Conservation (phyloP, 805 yeast species). For the Hagleromyces aurorensis region DNA sequence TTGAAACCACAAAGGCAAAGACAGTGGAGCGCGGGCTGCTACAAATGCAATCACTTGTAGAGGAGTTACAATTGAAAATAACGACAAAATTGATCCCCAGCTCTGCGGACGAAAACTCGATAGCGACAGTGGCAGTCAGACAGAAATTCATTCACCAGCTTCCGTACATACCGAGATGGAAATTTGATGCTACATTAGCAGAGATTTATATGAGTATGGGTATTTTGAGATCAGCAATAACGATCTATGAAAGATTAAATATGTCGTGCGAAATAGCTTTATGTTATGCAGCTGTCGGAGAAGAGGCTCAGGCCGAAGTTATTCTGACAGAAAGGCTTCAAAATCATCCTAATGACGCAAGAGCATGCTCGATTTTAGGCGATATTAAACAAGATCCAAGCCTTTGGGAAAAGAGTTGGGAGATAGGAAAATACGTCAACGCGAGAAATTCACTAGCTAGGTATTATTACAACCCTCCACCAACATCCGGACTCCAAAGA, state of each 20-base stretch:
- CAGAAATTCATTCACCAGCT: slow-evolving; percentile 63
- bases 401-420: slow-evolving; percentile 85
- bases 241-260: slow-evolving; percentile 72
- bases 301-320: slow-evolving; percentile 55
- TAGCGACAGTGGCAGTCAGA: slow-evolving; percentile 50
- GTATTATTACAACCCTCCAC: slow-evolving; percentile 61
- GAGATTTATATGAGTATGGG: slow-evolving; percentile 83
- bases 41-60: slow-evolving; percentile 87
- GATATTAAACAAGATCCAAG: slow-evolving; percentile 71
- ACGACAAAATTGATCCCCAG: slow-evolving; percentile 47
- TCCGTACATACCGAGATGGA: slow-evolving; percentile 78
- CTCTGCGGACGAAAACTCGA: slow-evolving; percentile 25
- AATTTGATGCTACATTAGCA: slow-evolving; percentile 73
- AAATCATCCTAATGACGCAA: slow-evolving; percentile 62
- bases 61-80: slow-evolving; percentile 70
- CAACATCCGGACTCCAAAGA: slow-evolving; percentile 40
- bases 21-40: slow-evolving; percentile 91
- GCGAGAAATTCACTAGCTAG: slow-evolving; percentile 81
- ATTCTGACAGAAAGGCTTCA: slow-evolving; percentile 48
- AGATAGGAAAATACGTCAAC: slow-evolving; percentile 66
- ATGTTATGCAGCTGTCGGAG: slow-evolving; percentile 82
- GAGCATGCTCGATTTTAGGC: slow-evolving; percentile 79
- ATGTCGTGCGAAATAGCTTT: slow-evolving; percentile 79
- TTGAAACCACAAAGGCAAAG: slow-evolving; percentile 72
- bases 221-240: slow-evolving; percentile 76